Evolutionary conservation across 345 rosid species (phyloP).

Genomic region (Ceriops decandra): DNA sequence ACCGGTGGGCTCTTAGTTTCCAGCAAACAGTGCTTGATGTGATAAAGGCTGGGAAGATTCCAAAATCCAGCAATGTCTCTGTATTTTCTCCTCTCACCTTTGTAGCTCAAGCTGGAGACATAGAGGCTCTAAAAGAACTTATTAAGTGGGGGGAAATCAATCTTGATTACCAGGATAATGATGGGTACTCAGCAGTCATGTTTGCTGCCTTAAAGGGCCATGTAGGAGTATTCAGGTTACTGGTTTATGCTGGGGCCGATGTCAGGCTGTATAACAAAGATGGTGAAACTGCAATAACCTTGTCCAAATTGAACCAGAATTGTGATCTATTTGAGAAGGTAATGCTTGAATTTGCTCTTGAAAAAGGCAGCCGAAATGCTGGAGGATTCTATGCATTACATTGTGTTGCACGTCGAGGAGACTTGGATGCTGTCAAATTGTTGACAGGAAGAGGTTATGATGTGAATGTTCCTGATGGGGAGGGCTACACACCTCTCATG

Average conservation of each 20-base stretch:
- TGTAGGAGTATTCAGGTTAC: slow-evolving; percentile 62
- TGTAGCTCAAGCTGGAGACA: slow-evolving; percentile 63
- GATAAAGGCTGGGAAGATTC: slow-evolving; percentile 52
- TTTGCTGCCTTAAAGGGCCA: slow-evolving; percentile 73
- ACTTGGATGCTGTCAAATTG: slow-evolving; percentile 60
- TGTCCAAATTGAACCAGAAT: slow-evolving; percentile 58
- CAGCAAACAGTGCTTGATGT: slow-evolving; percentile 56
- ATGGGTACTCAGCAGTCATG: slow-evolving; percentile 90
- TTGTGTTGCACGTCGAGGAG: slow-evolving; percentile 91
- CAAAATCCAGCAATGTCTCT: slow-evolving; percentile 50
- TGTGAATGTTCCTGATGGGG: slow-evolving; percentile 65
- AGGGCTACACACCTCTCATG: slow-evolving; percentile 91
- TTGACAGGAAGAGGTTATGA: slow-evolving; percentile 63
- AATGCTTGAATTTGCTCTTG: slow-evolving; percentile 88
- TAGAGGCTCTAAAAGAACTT: slow-evolving; percentile 54
- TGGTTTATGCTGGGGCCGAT: slow-evolving; percentile 86
- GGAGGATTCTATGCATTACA: slow-evolving; percentile 90
- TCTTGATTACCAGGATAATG: slow-evolving; percentile 72
- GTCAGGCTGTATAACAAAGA: slow-evolving; percentile 68
- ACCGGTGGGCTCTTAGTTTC: slow-evolving; percentile 64
- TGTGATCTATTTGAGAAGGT: slow-evolving; percentile 80
- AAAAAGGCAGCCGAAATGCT: slow-evolving; percentile 62
- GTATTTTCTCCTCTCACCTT: slow-evolving; percentile 59
- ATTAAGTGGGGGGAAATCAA: slow-evolving; percentile 36
- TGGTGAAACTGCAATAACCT: slow-evolving; percentile 68